Percentiles rank a stretch among this genome's conserved stretches.
phyloP scores from a whole-genome alignment of 805 yeast species.

The Candida palmyrensis region DNA sequence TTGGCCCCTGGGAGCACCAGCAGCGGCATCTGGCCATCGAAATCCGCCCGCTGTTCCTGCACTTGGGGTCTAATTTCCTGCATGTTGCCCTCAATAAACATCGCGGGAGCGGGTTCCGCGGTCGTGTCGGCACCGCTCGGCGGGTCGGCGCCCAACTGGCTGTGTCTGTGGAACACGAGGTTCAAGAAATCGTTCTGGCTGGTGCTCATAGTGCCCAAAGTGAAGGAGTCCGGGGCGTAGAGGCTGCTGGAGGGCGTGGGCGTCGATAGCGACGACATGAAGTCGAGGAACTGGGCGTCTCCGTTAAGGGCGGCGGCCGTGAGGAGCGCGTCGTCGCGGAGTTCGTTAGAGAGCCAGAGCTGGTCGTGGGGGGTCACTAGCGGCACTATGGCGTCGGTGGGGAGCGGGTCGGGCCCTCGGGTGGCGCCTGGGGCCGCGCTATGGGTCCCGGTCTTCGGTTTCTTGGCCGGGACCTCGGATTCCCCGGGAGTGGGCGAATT shows the following conservation, averaged over 20 bases:
- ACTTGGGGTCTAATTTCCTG: slow-evolving; percentile 4
- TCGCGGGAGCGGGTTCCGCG: slow-evolving; percentile 1
- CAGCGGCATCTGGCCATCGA: too few relatives aligned
- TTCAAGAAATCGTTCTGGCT: slow-evolving; percentile 46
- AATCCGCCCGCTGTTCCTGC: too few relatives aligned
- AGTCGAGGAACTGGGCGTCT: slow-evolving; percentile 53
- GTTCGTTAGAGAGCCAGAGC: slow-evolving; percentile 68
- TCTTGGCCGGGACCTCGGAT: neutral
- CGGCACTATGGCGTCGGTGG: slow-evolving; percentile 1
- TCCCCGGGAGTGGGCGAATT: too few relatives aligned
- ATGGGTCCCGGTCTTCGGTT: neutral
- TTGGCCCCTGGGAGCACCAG: too few relatives aligned
- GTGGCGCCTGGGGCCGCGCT: neutral
- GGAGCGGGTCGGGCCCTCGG: too few relatives aligned
- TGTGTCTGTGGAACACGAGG: slow-evolving; percentile 46
- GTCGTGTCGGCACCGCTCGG: neutral
- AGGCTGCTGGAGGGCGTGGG: slow-evolving; percentile 6
- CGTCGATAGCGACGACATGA: slow-evolving; percentile 28
- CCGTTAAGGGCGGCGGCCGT: slow-evolving; percentile 70
- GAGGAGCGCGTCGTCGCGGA: slow-evolving; percentile 65
- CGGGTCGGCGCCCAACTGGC: slow-evolving; percentile 7
- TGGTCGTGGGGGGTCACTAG: slow-evolving; percentile 27
- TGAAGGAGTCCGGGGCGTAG: too few relatives aligned
- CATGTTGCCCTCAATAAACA: slow-evolving; percentile 7
- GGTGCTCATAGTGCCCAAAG: too few relatives aligned